Percentiles rank a stretch among this genome's conserved stretches.
Conservation (phyloP, 176 grass and related monocot species). For the Juncus effusus region DNA sequence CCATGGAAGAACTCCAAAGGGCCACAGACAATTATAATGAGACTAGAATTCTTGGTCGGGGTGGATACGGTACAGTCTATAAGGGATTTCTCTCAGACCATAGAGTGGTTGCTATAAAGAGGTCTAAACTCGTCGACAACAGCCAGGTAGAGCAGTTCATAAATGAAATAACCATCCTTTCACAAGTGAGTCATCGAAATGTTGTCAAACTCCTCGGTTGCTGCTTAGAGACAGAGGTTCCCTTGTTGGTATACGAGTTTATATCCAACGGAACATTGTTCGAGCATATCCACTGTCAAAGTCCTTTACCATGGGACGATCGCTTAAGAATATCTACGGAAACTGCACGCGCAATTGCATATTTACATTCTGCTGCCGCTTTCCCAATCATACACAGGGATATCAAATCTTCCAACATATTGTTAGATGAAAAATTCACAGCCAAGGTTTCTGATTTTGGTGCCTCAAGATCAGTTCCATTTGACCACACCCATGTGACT, state of each 20-base stretch:
- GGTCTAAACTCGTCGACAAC: conserved; percentile 36
- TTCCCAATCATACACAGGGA: conserved; percentile 44
- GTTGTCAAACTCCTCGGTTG: conserved; percentile 42
- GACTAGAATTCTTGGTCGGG: conserved; percentile 31
- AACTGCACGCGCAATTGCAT: conserved; percentile 30
- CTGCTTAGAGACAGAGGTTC: conserved; percentile 41
- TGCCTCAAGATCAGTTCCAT: conserved; percentile 37
- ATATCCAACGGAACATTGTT: conserved; percentile 42
- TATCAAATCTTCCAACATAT: conserved; percentile 47
- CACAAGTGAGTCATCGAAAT: conserved; percentile 41
- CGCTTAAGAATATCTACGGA: conserved; percentile 30
- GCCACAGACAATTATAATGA: conserved; percentile 40
- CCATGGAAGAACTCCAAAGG: conserved; percentile 28
- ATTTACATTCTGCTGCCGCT: conserved; percentile 29
- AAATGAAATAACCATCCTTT: conserved; percentile 45
- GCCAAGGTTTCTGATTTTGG: conserved; percentile 51
- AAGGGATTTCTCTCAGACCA: conserved; percentile 30
- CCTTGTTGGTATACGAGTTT: conserved; percentile 11
- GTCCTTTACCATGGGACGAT: conserved; percentile 27
- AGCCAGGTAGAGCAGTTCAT: conserved; percentile 47
- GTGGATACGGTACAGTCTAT: conserved; percentile 51
- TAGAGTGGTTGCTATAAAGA: conserved; percentile 44
- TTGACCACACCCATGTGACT: conserved; percentile 42
- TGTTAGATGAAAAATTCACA: conserved; percentile 35
- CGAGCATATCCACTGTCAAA: conserved; percentile 32